phyloP scores from a whole-genome alignment of 192 early-diverging fungal species.

The Gaertneriomyces semiglobifer region DNA sequence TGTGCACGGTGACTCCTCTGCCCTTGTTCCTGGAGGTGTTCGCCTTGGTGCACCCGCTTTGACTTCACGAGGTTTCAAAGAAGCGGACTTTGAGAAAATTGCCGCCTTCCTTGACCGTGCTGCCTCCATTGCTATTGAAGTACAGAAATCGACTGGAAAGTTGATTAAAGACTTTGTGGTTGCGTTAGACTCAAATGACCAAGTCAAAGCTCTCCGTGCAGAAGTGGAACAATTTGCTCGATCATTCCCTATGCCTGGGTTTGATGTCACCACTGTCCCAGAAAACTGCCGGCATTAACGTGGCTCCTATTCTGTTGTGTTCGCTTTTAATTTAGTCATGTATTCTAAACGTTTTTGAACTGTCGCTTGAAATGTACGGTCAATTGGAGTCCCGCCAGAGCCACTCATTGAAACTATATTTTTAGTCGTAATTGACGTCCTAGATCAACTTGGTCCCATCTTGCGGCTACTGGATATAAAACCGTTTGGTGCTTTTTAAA shows the following conservation, averaged over 20 bases:
- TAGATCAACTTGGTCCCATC: too few species aligned
- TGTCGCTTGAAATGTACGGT: too few species aligned
- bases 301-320: constrained; percentile 16
- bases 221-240: constrained; percentile 92
- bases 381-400: too few species aligned
- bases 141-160: constrained; percentile 87
- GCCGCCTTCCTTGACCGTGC: constrained; percentile 95
- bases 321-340: not conserved
- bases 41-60: constrained; percentile 87
- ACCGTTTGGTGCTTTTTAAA: too few species aligned
- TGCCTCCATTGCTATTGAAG: constrained; percentile 80
- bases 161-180: constrained; percentile 97
- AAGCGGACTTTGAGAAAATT: constrained; percentile 93
- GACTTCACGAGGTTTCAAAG: constrained; percentile 95
- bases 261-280: constrained; percentile 53
- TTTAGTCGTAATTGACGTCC: too few species aligned
- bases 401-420: too few species aligned
- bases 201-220: constrained; percentile 77
- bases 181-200: constrained; percentile 69
- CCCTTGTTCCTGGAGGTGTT: constrained; percentile 95
- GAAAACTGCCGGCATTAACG: constrained; percentile 24
- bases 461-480: too few species aligned
- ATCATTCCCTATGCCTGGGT: constrained; percentile 97
- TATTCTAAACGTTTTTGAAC: not conserved
- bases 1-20: constrained; percentile 92